A percentile compares a stretch with the other conserved stretches of the same genome.
phyloP scores from a whole-genome alignment of 441 rosid genomes.

The Macaranga tanarius region DNA sequence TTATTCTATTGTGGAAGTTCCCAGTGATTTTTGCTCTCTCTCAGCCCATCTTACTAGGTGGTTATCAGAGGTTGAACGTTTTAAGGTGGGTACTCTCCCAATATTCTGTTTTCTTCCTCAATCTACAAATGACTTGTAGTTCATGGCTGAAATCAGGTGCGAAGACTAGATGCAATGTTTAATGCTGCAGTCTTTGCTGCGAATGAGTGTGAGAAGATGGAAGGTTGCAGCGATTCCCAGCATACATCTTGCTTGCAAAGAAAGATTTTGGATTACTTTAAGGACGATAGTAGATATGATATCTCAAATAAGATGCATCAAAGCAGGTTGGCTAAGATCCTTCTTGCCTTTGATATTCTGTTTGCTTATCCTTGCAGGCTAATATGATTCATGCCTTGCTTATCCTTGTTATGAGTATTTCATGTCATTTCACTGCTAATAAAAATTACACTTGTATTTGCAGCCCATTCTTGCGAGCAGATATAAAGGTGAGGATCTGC shows the following conservation, averaged over 20 bases:
- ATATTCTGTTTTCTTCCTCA: constrained; percentile 8
- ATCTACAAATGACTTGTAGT: constrained; percentile 11
- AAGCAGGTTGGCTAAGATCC: constrained; percentile 45
- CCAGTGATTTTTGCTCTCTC: constrained; percentile 62
- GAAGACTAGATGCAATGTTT: constrained; percentile 53
- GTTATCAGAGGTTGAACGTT: constrained; percentile 72
- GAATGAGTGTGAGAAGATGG: constrained; percentile 40
- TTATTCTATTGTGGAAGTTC: constrained; percentile 56
- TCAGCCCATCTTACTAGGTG: constrained; percentile 70
- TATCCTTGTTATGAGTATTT: background rate
- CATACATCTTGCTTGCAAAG: constrained; percentile 59
- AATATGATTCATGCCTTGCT: background rate
- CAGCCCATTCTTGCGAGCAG: constrained; percentile 93
- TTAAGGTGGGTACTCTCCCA: constrained; percentile 51
- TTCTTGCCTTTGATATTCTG: constrained; percentile 6
- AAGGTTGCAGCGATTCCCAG: constrained; percentile 44
- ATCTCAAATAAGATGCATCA: constrained; percentile 39
- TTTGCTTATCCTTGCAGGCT: background rate
- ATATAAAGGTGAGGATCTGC: constrained; percentile 69
- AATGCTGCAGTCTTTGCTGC: constrained; percentile 46
- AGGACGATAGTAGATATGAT: constrained; percentile 29
- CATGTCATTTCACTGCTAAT: constrained; percentile 30
- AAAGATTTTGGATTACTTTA: constrained; percentile 58
- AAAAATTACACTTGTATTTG: constrained; percentile 34
- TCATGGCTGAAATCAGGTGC: constrained; percentile 35